Evolutionary conservation across 1,284 basidiomycete species (phyloP).

Genomic region (Sparassis latifolia): DNA sequence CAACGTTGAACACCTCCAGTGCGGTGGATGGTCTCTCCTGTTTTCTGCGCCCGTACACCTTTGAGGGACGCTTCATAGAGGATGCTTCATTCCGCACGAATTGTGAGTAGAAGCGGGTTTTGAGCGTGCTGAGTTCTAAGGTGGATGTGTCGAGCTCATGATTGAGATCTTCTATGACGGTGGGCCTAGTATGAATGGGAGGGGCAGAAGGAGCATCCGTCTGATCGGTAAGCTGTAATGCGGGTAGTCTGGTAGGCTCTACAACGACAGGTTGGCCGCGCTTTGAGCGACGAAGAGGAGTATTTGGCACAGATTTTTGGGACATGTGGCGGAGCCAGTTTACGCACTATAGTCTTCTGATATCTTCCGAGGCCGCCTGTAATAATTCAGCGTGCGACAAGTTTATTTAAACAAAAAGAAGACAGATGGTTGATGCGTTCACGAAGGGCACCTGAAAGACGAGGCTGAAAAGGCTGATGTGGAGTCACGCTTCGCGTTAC

Average conservation of each 20-base stretch:
- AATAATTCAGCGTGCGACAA: no score
- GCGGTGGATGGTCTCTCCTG: not conserved
- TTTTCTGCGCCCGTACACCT: conserved; percentile 13
- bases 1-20: conserved; percentile 38
- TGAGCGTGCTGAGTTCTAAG: conserved; percentile 5
- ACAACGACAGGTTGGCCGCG: conserved; percentile 24
- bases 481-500: no score
- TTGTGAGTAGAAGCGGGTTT: conserved; percentile 21
- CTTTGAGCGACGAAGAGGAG: conserved; percentile 21
- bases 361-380: no score
- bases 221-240: conserved; percentile 6
- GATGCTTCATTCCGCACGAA: conserved; percentile 4
- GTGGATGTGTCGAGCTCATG: conserved; percentile 12
- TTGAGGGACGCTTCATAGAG: conserved; percentile 2
- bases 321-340: no score
- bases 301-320: not conserved
- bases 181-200: conserved; percentile 14
- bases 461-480: no score
- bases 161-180: conserved; percentile 17
- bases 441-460: no score
- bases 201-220: not conserved
- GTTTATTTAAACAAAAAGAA: no score
- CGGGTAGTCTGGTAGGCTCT: conserved; percentile 3
- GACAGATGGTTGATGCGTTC: no score
- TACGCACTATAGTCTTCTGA: no score